Evolutionary conservation across 2,329 filamentous ascomycete species (phyloP).

Genomic region (Aureobasidium sp.): DNA sequence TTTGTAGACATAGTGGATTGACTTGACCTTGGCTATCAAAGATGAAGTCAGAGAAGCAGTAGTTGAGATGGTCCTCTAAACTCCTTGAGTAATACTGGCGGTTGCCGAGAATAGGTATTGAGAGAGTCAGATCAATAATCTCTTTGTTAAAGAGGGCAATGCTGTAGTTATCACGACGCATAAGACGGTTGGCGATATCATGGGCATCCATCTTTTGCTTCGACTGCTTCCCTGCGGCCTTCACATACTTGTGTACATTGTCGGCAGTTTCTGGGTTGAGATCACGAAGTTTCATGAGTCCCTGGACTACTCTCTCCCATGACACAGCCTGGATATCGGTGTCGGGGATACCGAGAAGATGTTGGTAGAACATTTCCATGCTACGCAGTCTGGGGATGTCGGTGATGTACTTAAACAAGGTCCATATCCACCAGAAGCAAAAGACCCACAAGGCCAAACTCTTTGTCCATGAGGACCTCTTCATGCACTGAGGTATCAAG

Average conservation of each 20-base stretch:
- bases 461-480: conserved; percentile 62
- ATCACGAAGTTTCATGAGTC: conserved; percentile 75
- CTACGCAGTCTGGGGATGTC: conserved; percentile 65
- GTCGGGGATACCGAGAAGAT: conserved; percentile 74
- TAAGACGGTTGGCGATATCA: conserved; percentile 91
- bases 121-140: conserved; percentile 75
- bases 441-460: conserved; percentile 77
- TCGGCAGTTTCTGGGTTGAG: conserved; percentile 66
- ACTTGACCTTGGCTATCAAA: conserved; percentile 88
- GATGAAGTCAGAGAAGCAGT: conserved; percentile 85
- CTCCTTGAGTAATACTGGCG: conserved; percentile 81
- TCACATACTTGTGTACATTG: conserved; percentile 10
- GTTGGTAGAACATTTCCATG: conserved; percentile 76
- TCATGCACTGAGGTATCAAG: conserved; percentile 65
- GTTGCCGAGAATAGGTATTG: conserved; percentile 71
- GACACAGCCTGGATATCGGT: conserved; percentile 89
- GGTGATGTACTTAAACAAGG: conserved; percentile 62
- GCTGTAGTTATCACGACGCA: conserved; percentile 94
- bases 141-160: conserved; percentile 98
- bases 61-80: conserved; percentile 83
- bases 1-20: conserved; percentile 74
- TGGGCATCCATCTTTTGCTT: conserved; percentile 93
- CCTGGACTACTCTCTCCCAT: conserved; percentile 83
- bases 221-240: conserved; percentile 47
- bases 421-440: conserved; percentile 76